These are phyloP conservation scores for Durio zibethinus DNA, from an alignment of 345 rosid species.

Conservation along the genomic window DNA sequence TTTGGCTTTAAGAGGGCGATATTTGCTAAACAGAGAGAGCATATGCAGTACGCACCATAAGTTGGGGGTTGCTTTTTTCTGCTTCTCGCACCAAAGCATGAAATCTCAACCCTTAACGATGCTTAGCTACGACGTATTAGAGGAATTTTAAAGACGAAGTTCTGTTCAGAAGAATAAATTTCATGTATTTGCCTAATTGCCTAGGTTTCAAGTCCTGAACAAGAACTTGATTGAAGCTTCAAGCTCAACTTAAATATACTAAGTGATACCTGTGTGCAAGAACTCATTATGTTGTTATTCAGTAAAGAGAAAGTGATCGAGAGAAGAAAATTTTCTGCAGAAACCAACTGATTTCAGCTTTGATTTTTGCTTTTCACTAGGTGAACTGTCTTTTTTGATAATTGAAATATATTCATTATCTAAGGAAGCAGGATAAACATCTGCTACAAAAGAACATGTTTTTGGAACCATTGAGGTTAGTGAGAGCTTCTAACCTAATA, in stretches of 20 bases:
- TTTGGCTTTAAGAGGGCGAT: slow-evolving; percentile 2
- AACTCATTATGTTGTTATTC: not conserved
- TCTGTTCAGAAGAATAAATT: not conserved
- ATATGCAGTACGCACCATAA: not conserved
- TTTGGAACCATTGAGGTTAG: too few relatives aligned
- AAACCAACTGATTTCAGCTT: not conserved
- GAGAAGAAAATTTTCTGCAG: not conserved
- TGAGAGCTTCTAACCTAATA: too few relatives aligned
- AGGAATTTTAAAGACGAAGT: not conserved
- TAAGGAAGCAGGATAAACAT: too few relatives aligned
- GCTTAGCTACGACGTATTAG: not conserved
- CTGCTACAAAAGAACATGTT: too few relatives aligned
- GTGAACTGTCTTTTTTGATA: too few relatives aligned
- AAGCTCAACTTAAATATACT: not conserved
- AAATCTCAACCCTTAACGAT: not conserved
- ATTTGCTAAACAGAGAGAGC: not conserved
- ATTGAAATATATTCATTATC: too few relatives aligned
- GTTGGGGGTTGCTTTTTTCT: not conserved
- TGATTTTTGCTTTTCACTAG: not conserved
- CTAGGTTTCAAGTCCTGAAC: not conserved
- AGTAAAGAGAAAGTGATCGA: not conserved
- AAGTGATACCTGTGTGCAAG: not conserved
- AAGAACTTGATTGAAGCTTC: not conserved
- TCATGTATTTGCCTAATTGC: not conserved
- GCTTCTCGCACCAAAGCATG: not conserved